Evolutionary conservation across 164 flowering plant genomes (phyloP), one percentile per base, ranked within the genome.

Genomic region (Taxillus chinensis): DNA sequence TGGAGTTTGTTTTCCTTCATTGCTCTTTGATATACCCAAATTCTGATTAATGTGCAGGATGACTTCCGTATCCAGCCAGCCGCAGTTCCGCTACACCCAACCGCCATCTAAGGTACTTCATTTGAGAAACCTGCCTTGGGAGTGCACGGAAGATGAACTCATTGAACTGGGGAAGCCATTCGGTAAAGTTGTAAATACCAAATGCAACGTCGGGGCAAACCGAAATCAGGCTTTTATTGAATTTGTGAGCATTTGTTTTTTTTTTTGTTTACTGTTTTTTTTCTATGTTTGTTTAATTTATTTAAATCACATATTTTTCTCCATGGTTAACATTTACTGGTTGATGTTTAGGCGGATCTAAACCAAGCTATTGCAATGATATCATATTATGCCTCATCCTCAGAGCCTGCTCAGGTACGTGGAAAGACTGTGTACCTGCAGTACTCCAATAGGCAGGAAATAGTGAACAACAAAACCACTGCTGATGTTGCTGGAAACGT

Each of bases 91-190:
- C 17, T 86, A 88, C 75, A 82, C 93, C 2, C 98, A 92, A 64
- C 80, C 93, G 5, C 98, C 98, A 13, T 92, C 96, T 7, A 90
- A 92, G 82, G 98, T 92, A 27, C 89, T 92, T n/a, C 98, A 92
- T 70, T 70, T 92, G 74, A 80, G 98, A 72, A 92, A 92, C 76
- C 73, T 88, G 67, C 98, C 96, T 6, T 92, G 97, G 98, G 98
- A 92, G 61, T 90, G 98, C 72, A 80, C 87, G 0, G 98, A 87
- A 68, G 96, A 88, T 70, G 98, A 92, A 57, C 78, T 92, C 42
- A 74, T 90, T 62, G 98, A 90, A 68, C 75, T 92, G 49, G 93
- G 96, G 52, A 90, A 84, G 79, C 98, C 96, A 3, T 92, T 92
- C 75, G 98, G 98, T 48, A 83, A 77, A 77, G 91, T 92, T 67